Evolutionary conservation across 345 rosid species (phyloP).

Genomic region (Gossypium stocksii): DNA sequence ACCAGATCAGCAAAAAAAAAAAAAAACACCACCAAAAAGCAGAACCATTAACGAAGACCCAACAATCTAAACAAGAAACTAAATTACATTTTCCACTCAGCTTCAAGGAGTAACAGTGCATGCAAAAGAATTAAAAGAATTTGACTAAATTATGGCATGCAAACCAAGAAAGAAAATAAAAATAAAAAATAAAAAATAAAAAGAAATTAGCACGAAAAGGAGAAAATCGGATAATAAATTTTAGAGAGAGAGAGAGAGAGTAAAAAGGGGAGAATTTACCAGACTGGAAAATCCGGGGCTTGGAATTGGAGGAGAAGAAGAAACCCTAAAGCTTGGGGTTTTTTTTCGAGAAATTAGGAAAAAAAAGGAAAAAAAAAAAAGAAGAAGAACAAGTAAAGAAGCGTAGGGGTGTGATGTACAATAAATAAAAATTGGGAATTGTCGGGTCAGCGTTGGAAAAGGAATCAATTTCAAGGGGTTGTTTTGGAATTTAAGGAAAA

Average conservation of each 20-base stretch:
- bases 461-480: background rate
- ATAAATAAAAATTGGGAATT: background rate
- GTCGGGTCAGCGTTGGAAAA: slow-evolving; percentile 1
- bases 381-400: slow-evolving; percentile 9
- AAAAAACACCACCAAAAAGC: background rate
- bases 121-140: background rate
- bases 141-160: background rate
- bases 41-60: slow-evolving; percentile 9
- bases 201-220: background rate
- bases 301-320: slow-evolving; percentile 11
- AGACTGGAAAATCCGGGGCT: slow-evolving; percentile 22
- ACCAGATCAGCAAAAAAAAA: slow-evolving; percentile 1
- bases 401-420: slow-evolving; percentile 15
- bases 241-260: background rate
- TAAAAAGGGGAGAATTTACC: slow-evolving; percentile 8
- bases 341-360: slow-evolving; percentile 22
- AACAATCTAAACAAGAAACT: slow-evolving; percentile 14
- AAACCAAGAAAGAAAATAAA: background rate
- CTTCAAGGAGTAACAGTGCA: background rate
- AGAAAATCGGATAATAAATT: slow-evolving; percentile 6
- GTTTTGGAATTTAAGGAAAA: slow-evolving; percentile 11
- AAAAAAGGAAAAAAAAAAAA: background rate
- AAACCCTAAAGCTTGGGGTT: slow-evolving; percentile 43
- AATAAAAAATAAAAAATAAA: too few relatives aligned
- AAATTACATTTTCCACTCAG: background rate